Percentiles rank a stretch among this genome's conserved stretches.
These are phyloP conservation scores for Ganoderma lingzhi DNA, from an alignment of 1,284 basidiomycete genomes.

Conservation along the genomic window DNA sequence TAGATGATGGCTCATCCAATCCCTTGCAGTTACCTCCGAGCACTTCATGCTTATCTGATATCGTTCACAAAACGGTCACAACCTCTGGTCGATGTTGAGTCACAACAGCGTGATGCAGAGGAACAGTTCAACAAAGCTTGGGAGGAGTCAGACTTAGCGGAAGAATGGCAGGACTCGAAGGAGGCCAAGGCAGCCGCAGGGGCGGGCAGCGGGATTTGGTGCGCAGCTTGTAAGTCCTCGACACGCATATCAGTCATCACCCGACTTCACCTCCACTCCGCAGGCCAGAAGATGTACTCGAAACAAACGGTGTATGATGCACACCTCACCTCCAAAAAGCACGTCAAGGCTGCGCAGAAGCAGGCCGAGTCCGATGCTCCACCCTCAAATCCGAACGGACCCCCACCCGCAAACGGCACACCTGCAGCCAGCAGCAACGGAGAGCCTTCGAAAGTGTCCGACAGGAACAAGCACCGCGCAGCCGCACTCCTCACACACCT, in stretches of 20 bases:
- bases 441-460: constrained; percentile 46
- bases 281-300: constrained; percentile 92
- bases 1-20: not conserved
- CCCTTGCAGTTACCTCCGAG: constrained; percentile 76
- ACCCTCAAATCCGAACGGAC: constrained; percentile 69
- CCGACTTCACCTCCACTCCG: constrained; percentile 1
- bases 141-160: constrained; percentile 79
- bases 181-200: constrained; percentile 47
- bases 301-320: constrained; percentile 99
- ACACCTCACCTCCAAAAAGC: constrained; percentile 94
- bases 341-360: constrained; percentile 87
- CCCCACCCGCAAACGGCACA: constrained; percentile 42
- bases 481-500: constrained; percentile 82
- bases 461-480: constrained; percentile 68
- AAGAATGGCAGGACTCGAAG: constrained; percentile 76
- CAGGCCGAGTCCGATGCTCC: constrained; percentile 62
- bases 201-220: constrained; percentile 84
- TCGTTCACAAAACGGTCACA: constrained; percentile 90
- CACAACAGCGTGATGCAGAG: constrained; percentile 70
- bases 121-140: constrained; percentile 82
- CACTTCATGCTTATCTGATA: constrained; percentile 85
- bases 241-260: not conserved
- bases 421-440: constrained; percentile 26
- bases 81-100: constrained; percentile 86
- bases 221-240: constrained; percentile 83